These are phyloP conservation scores for Trichosporon sp. DNA, from an alignment of 1,284 basidiomycete genomes.

Conservation along the genomic window DNA sequence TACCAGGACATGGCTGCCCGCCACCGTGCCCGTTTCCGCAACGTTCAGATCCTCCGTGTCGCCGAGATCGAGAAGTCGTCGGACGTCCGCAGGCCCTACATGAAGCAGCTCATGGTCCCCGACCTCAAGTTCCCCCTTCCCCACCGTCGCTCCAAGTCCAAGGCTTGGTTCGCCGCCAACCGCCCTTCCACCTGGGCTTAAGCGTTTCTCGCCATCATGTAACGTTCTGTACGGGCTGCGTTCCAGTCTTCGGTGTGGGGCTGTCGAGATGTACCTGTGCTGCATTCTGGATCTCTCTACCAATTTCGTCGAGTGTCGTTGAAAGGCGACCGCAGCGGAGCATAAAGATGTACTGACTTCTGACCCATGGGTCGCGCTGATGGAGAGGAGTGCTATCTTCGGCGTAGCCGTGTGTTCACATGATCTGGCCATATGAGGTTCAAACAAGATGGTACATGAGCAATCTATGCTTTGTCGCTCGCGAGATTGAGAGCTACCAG, in stretches of 20 bases:
- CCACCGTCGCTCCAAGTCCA: conserved; percentile 61
- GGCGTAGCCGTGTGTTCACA: too few relatives aligned
- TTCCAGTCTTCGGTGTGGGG: conserved; percentile 18
- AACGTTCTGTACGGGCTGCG: conserved; percentile 18
- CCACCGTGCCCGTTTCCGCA: conserved; percentile 98
- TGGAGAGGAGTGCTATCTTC: too few relatives aligned
- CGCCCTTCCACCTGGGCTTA: conserved; percentile 48
- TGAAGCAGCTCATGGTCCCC: conserved; percentile 89
- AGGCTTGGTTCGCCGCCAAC: conserved; percentile 51
- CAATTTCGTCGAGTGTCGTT: neutral
- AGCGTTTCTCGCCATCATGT: conserved; percentile 19
- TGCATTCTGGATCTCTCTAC: conserved; percentile 19
- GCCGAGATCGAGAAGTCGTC: conserved; percentile 79
- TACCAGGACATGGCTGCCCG: conserved; percentile 99
- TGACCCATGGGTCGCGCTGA: too few relatives aligned
- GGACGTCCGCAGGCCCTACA: conserved; percentile 83
- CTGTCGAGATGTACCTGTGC: conserved; percentile 35
- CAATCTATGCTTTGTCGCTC: too few relatives aligned
- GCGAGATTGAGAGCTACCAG: too few relatives aligned
- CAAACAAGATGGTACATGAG: too few relatives aligned
- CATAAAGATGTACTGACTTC: neutral
- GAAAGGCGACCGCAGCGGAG: neutral
- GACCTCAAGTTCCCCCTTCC: conserved; percentile 97
- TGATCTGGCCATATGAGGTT: too few relatives aligned
- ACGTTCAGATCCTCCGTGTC: conserved; percentile 59